phyloP scores from a whole-genome alignment of 805 yeast species.

The Teunomyces pallodes region DNA sequence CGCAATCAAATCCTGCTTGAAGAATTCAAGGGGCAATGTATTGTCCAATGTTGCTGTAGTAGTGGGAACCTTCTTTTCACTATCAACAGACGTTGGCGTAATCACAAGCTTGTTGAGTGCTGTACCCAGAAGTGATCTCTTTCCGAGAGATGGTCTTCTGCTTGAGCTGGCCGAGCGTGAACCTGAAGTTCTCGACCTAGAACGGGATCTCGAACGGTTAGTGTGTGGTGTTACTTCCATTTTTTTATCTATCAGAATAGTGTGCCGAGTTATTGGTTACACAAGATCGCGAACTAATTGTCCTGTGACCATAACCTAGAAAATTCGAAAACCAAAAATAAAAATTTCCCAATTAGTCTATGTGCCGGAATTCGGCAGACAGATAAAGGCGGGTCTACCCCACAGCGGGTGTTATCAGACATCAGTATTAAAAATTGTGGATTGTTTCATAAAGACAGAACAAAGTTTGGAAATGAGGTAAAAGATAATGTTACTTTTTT shows the following conservation, averaged over 20 bases:
- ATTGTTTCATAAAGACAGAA: too few species aligned
- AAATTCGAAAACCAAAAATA: too few species aligned
- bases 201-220: slow-evolving; percentile 37
- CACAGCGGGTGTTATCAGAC: too few species aligned
- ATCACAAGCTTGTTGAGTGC: slow-evolving; percentile 27
- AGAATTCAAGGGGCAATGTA: slow-evolving; percentile 76
- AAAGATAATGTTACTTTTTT: too few species aligned
- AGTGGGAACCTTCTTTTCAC: slow-evolving; percentile 42
- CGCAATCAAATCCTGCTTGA: slow-evolving; percentile 74
- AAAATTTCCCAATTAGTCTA: too few species aligned
- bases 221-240: slow-evolving; percentile 14
- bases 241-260: not conserved
- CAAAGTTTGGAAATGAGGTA: too few species aligned
- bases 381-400: too few species aligned
- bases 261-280: not conserved
- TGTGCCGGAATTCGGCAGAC: too few species aligned
- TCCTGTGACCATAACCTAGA: slow-evolving; percentile 4
- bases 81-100: slow-evolving; percentile 26
- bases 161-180: slow-evolving; percentile 34
- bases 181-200: slow-evolving; percentile 32
- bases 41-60: slow-evolving; percentile 67
- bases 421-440: too few species aligned
- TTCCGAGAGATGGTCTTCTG: slow-evolving; percentile 34
- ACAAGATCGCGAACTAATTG: slow-evolving; percentile 1
- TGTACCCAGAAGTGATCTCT: slow-evolving; percentile 35